Evolutionary conservation across 768 basidiomycete genomes (phyloP), one percentile per base, ranked within the genome.

Genomic region (Auricularia cornea): DNA sequence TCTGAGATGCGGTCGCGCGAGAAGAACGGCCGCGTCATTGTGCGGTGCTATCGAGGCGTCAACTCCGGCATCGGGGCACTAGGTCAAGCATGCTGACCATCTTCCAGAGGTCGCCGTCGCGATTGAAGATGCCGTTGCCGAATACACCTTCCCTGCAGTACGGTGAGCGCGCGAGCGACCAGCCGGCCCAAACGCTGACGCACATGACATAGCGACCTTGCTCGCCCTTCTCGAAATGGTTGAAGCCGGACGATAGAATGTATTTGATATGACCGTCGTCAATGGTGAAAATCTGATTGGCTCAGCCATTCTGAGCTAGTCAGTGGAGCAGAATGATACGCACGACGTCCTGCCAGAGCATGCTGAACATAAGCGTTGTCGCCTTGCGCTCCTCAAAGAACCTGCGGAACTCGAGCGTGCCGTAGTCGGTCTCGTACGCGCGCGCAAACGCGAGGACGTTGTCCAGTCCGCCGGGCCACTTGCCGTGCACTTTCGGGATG

Each of bases 381-480:
- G 82, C 83, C 60, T 84, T 80, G 67, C 89, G 87, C 71, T 89
- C 84, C 66, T 87, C 78, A 64, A 89, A 88, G 20, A 89, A 77
- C 28, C 81, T 77, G n/a, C 82, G 77, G 65, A 88, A 88, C 3
- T 83, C 83, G 61, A 86, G 83, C 54, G 83, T 79, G 16, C 85
- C 75, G 70, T 90, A 90, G 68, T 80, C 80, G 26, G 79, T 83
- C 66, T 82, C 79, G 71, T 84, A 81, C 0, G 82, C 81, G 26
- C 75, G 75, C 67, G 81, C 77, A 76, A 86, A 81, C 61, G 73
- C 76, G 57, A 88, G 69, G 63, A 88, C 78, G 59, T 90, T 72
- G 68, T 91, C 89, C 67, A 90, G 74, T 70, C 90, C 90, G n/a
- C 89, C 89, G 3, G 87, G 88, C 86, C 86, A 88, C 75, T 81